Percentiles rank a stretch among this genome's conserved stretches.
Conservation (phyloP, 257 asterid genomes). For the Salvia miltiorrhiza region DNA sequence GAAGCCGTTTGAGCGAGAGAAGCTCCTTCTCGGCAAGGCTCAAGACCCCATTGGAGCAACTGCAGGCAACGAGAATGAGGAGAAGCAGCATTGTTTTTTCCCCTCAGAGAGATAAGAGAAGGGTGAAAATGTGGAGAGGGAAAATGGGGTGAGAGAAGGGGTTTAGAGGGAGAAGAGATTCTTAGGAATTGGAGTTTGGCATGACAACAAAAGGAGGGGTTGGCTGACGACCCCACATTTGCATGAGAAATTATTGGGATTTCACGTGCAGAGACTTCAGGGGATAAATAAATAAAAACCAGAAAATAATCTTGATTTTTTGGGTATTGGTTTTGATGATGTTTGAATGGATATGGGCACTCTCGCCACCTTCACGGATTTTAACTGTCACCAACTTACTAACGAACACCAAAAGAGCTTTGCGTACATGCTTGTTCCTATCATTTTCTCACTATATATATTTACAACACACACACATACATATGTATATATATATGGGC, state of each 20-base stretch:
- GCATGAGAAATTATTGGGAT: conserved; percentile 94
- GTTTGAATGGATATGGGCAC: conserved; percentile 45
- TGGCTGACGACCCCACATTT: conserved; percentile 73
- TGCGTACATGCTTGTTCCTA: conserved; percentile 3
- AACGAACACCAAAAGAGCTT: conserved; percentile 20
- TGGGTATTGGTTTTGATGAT: conserved; percentile 14
- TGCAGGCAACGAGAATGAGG: conserved; percentile 18
- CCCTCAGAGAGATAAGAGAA: not conserved
- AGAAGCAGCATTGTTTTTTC: conserved; percentile 10
- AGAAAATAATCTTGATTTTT: not conserved
- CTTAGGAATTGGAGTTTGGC: conserved; percentile 62
- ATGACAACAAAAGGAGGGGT: conserved; percentile 64
- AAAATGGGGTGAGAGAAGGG: not conserved
- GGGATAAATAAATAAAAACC: not conserved
- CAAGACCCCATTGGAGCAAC: conserved; percentile 21
- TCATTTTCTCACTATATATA: not conserved
- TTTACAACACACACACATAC: too few relatives aligned
- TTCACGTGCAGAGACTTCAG: conserved; percentile 67
- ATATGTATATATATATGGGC: too few relatives aligned
- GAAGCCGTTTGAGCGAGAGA: conserved; percentile 41
- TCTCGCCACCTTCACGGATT: conserved; percentile 42
- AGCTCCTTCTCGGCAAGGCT: conserved; percentile 38
- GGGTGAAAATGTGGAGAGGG: not conserved
- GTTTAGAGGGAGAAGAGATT: conserved; percentile 42
- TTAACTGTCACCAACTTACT: conserved; percentile 50